Base-by-base conservation (phyloP, 768 basidiomycete species). In the Favolaschia claudopus region DNA sequence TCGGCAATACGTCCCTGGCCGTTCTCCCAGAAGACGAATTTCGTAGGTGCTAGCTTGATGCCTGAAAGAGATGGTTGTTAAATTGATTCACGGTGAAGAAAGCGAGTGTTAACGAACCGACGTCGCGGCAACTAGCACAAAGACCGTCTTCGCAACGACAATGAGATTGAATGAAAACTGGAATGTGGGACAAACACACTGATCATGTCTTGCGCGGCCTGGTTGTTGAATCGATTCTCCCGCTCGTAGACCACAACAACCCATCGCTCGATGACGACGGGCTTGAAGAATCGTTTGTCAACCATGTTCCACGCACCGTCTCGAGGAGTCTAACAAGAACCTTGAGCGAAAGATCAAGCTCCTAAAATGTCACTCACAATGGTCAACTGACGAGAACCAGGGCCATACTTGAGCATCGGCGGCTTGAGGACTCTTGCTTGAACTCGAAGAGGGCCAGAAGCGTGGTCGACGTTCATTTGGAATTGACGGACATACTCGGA, bases 281-380 rank as follows among this genome's bases (percentile, higher is more conserved):
- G 83, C 53, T 74, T 76, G 73, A 78, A 89, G 74, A 93, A 92
- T 28, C 80, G 79, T 62, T 89, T 90, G 63, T 91, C 88, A 2
- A 91, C 79, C 92, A 93, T 90, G 56, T 93, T 93, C 92, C 92
- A 93, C 0, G 85, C 73, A 13, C 91, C 92, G 51, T 91, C 85
- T 7, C 70, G 75, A 0, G 90, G 91, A 32, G 68, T 72, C 88
- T 89, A 27, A 54, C 40, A 37, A 27, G 44, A 2, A 49, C 12
- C n/a, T n/a, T 50, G 7, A 64, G 37, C 55, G 40, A 27, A 56
- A 15, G 31, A n/a, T 25, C 38, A 55, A 24, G 38, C 24, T 8
- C 52, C 27, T 48, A 15, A 22, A 51, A 32, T 20, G 38, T 49
- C 2, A 74, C 86, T 64, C 62, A 89, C 89, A 17, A 90, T 84